Evolutionary conservation across 768 basidiomycete species (phyloP).

Genomic region (Agaricus blazei): DNA sequence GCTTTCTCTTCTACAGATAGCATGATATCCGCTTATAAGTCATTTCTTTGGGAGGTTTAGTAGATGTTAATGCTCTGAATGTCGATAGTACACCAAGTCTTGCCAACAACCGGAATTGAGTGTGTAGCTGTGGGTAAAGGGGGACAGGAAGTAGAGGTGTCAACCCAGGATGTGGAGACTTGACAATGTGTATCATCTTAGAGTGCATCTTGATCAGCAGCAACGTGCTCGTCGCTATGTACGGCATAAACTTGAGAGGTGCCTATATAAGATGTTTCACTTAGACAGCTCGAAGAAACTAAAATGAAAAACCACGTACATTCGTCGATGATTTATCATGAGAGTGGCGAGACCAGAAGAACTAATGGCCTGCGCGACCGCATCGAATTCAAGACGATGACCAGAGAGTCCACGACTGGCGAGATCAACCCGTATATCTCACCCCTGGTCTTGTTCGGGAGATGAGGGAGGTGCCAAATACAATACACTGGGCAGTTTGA

Average conservation of each 20-base stretch:
- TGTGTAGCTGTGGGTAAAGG: no score
- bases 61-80: background rate
- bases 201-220: constrained; percentile 1
- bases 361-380: background rate
- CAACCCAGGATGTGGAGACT: no score
- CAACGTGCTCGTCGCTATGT: background rate
- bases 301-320: background rate
- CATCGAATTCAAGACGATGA: background rate
- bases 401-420: background rate
- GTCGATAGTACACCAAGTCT: background rate
- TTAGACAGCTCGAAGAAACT: background rate
- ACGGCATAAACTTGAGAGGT: background rate
- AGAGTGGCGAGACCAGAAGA: no score
- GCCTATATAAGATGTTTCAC: background rate
- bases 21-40: background rate
- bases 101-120: background rate
- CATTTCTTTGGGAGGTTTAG: background rate
- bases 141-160: no score
- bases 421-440: background rate
- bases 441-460: background rate
- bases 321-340: background rate
- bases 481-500: constrained; percentile 1
- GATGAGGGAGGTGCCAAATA: background rate
- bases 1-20: background rate
- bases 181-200: background rate